phyloP scores from a whole-genome alignment of 352 stramenopile genomes.

The Elongisporangium senticosum region DNA sequence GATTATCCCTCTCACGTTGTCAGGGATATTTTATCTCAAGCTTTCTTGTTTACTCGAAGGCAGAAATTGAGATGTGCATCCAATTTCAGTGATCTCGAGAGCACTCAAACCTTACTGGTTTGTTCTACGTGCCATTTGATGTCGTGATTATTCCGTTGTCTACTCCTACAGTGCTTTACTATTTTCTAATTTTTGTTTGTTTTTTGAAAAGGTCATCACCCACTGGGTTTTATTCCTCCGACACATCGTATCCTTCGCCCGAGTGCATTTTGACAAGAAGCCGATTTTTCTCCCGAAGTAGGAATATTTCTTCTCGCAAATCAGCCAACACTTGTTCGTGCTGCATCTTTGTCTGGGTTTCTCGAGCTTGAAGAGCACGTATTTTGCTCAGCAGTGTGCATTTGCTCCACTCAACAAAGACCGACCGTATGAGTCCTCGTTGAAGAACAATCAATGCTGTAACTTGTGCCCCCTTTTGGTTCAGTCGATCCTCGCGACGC shows the following conservation, averaged over 20 bases:
- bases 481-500: slow-evolving; percentile 31
- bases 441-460: slow-evolving; percentile 49
- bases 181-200: not conserved
- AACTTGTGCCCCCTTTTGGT: slow-evolving; percentile 42
- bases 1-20: not conserved
- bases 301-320: slow-evolving; percentile 32
- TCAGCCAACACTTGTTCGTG: slow-evolving; percentile 28
- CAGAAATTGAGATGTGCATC: too few relatives aligned
- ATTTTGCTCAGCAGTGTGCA: slow-evolving; percentile 14
- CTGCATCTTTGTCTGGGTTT: slow-evolving; percentile 14
- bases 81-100: too few relatives aligned
- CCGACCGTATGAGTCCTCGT: slow-evolving; percentile 33
- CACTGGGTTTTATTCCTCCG: not conserved
- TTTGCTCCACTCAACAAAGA: slow-evolving; percentile 55
- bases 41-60: too few relatives aligned
- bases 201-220: not conserved
- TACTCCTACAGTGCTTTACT: too few relatives aligned
- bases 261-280: slow-evolving; percentile 3
- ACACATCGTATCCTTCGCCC: not conserved
- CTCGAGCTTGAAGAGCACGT: slow-evolving; percentile 17
- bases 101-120: too few relatives aligned
- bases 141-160: too few relatives aligned
- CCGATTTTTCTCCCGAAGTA: slow-evolving; percentile 26
- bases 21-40: too few relatives aligned
- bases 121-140: too few relatives aligned